These are phyloP conservation scores for Pseudocercospora pini-densiflorae DNA, from an alignment of 2,329 filamentous ascomycete genomes.

Conservation along the genomic window DNA sequence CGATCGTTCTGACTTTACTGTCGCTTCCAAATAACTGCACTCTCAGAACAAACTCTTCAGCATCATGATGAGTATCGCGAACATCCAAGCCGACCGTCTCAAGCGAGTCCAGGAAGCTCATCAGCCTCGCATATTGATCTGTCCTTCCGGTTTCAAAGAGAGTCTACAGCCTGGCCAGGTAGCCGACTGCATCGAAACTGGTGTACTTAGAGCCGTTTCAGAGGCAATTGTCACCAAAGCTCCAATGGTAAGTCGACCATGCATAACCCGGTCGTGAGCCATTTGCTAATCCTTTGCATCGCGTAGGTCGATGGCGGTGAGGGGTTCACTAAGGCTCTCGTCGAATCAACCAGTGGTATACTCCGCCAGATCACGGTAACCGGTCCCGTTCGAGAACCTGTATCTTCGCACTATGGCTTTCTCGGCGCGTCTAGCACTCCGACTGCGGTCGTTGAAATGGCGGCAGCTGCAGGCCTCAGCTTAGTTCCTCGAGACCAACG, in stretches of 20 bases:
- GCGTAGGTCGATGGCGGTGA: constrained; percentile 55
- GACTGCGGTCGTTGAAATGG: constrained; percentile 59
- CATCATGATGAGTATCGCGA: constrained; percentile 18
- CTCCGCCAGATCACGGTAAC: constrained; percentile 46
- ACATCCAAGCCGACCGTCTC: constrained; percentile 19
- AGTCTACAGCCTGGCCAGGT: constrained; percentile 56
- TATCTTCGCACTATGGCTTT: constrained; percentile 55
- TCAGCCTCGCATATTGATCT: constrained; percentile 51
- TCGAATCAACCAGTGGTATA: constrained; percentile 49
- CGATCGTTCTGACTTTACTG: constrained; percentile 8
- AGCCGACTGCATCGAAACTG: constrained; percentile 56
- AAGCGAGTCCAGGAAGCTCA: constrained; percentile 25
- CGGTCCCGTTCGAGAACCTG: constrained; percentile 50
- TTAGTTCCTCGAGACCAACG: constrained; percentile 52
- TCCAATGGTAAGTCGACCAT: constrained; percentile 44
- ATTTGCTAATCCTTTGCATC: not conserved
- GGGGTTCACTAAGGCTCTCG: constrained; percentile 55
- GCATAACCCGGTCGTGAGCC: not conserved
- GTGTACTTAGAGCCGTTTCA: constrained; percentile 52
- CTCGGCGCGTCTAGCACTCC: constrained; percentile 39
- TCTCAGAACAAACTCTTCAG: not conserved
- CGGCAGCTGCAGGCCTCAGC: constrained; percentile 57
- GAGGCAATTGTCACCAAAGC: constrained; percentile 52
- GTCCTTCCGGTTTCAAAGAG: constrained; percentile 60
- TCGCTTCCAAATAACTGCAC: constrained; percentile 9